phyloP scores from a whole-genome alignment of 495 filamentous ascomycete genomes.

The Aspergillus saccharolyticus region DNA sequence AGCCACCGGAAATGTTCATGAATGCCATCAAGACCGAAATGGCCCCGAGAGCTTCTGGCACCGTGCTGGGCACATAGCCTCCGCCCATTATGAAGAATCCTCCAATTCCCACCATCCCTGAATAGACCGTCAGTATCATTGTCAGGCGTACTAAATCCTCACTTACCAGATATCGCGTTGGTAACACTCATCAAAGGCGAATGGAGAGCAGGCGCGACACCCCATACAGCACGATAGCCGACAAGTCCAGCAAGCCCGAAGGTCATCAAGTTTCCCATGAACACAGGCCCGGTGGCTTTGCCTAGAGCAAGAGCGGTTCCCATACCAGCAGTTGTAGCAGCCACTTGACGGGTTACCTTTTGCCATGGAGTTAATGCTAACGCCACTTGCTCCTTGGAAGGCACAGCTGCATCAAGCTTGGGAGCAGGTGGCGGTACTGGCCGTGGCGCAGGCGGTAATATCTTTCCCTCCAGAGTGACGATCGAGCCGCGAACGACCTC shows the following conservation, averaged over 20 bases:
- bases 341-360: conserved; percentile 65
- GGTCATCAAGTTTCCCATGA: conserved; percentile 78
- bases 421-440: conserved; percentile 64
- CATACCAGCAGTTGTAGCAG: conserved; percentile 65
- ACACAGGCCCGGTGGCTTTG: conserved; percentile 68
- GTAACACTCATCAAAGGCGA: conserved; percentile 82
- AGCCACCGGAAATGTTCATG: conserved; percentile 76
- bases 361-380: conserved; percentile 72
- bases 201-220: conserved; percentile 69
- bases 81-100: conserved; percentile 79
- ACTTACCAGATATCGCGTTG: conserved; percentile 69
- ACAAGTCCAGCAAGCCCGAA: conserved; percentile 74
- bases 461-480: conserved; percentile 66
- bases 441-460: conserved; percentile 67
- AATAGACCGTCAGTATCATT: conserved; percentile 1
- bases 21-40: conserved; percentile 73
- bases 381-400: conserved; percentile 49
- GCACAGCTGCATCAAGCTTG: conserved; percentile 42
- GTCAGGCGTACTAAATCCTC: not conserved
- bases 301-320: conserved; percentile 65
- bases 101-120: conserved; percentile 72
- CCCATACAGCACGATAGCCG: conserved; percentile 79
- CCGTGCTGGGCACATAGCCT: conserved; percentile 62
- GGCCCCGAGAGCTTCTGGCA: conserved; percentile 74
- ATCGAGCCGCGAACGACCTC: conserved; percentile 78